Conservation (phyloP, 768 basidiomycete species). For the Psilocybe tampanensis region DNA sequence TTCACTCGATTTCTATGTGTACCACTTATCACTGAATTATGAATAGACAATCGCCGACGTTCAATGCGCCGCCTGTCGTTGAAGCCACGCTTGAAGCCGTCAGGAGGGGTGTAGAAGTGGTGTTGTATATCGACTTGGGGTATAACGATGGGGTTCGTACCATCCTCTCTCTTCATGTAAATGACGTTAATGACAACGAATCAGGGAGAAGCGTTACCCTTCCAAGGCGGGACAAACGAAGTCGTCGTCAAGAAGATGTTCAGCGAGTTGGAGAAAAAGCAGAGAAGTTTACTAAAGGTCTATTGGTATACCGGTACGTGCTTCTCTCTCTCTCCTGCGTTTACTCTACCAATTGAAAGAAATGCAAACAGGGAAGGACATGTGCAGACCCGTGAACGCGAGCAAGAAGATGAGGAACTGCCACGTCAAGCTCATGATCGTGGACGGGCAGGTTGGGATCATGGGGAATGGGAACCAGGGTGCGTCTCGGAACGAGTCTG, state of each 20-base stretch:
- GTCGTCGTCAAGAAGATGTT: constrained; percentile 14
- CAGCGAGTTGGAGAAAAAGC: constrained; percentile 5
- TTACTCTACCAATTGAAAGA: too few species aligned
- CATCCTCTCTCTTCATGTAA: too few species aligned
- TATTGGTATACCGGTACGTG: constrained; percentile 11
- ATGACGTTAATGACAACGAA: too few species aligned
- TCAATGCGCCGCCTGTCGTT: constrained; percentile 12
- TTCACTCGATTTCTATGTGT: background rate
- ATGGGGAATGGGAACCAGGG: constrained; percentile 18
- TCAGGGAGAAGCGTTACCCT: constrained; percentile 13
- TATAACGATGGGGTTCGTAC: constrained; percentile 13
- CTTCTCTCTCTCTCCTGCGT: background rate
- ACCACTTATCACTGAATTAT: background rate
- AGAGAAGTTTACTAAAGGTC: constrained; percentile 3
- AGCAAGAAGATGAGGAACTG: constrained; percentile 15
- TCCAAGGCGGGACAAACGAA: constrained; percentile 13
- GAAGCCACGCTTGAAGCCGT: constrained; percentile 9
- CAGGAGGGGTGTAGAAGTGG: constrained; percentile 11
- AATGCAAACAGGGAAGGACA: background rate
- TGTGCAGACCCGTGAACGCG: constrained; percentile 13
- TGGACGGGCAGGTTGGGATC: constrained; percentile 12
- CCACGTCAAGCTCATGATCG: constrained; percentile 14
- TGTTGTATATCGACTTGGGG: constrained; percentile 11
- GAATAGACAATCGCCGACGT: constrained; percentile 13
- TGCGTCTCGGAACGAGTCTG: too few species aligned